Evolutionary conservation across 306 rosid genomes (phyloP).

Genomic region (Gastrolobium bilobum): DNA sequence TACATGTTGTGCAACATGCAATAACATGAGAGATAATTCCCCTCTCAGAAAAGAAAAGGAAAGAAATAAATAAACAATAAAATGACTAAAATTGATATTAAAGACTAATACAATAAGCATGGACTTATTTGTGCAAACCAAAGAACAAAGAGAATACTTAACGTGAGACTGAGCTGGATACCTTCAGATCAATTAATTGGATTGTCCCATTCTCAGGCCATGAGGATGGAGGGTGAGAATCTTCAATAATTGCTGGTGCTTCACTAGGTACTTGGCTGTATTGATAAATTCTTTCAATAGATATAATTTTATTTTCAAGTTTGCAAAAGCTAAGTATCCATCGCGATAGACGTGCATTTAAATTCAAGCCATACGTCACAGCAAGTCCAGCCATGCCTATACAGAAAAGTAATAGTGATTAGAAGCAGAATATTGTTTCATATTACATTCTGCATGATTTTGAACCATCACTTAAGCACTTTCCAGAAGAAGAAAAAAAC

Average conservation of each 20-base stretch:
- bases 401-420: slow-evolving; percentile 48
- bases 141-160: slow-evolving; percentile 11
- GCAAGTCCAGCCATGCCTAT: slow-evolving; percentile 98
- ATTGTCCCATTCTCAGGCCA: slow-evolving; percentile 94
- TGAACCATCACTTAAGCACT: slow-evolving; percentile 25
- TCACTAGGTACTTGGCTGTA: slow-evolving; percentile 88
- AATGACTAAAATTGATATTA: background rate
- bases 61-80: background rate
- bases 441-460: slow-evolving; percentile 25
- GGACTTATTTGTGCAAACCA: slow-evolving; percentile 21
- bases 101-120: background rate
- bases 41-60: background rate
- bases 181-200: slow-evolving; percentile 81
- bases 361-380: slow-evolving; percentile 89
- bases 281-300: slow-evolving; percentile 95
- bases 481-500: background rate
- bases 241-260: slow-evolving; percentile 79
- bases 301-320: slow-evolving; percentile 96
- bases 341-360: slow-evolving; percentile 85
- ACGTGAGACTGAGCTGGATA: slow-evolving; percentile 44
- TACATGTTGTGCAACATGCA: slow-evolving; percentile 9
- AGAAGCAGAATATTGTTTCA: slow-evolving; percentile 37
- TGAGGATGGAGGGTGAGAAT: slow-evolving; percentile 72
- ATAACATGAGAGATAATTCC: slow-evolving; percentile 10
- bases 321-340: slow-evolving; percentile 99